Conservation (phyloP, 2,329 filamentous ascomycete species). For the Colletotrichum euphorbiae region DNA sequence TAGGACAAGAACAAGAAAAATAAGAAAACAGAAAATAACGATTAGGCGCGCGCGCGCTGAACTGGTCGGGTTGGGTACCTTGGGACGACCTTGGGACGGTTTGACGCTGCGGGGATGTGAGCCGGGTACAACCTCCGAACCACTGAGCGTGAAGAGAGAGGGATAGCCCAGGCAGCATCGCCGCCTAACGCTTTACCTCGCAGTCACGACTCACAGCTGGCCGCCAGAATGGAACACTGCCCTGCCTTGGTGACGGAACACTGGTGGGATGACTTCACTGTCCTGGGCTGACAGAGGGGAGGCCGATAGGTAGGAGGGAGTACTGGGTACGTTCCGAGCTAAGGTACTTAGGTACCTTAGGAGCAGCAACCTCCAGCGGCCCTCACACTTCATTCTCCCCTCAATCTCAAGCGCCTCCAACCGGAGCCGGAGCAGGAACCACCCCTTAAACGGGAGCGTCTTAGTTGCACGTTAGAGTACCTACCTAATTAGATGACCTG, state of each 20-base stretch:
- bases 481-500: background rate
- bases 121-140: slow-evolving; percentile 3
- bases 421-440: slow-evolving; percentile 25
- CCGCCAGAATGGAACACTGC: slow-evolving; percentile 26
- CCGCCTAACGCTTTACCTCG: slow-evolving; percentile 22
- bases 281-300: no score
- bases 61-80: no score
- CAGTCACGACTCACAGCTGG: slow-evolving; percentile 19
- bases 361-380: background rate
- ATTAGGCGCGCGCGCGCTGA: slow-evolving; percentile 10
- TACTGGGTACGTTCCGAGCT: background rate
- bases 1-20: slow-evolving; percentile 19
- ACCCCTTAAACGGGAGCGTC: background rate
- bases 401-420: slow-evolving; percentile 13
- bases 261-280: slow-evolving; percentile 22
- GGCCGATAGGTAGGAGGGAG: slow-evolving; percentile 6
- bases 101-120: slow-evolving; percentile 20
- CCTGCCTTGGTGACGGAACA: background rate
- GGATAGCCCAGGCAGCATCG: slow-evolving; percentile 38
- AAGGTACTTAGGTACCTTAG: no score
- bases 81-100: no score
- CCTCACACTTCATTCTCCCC: background rate
- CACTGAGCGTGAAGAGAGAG: slow-evolving; percentile 1
- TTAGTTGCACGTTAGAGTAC: slow-evolving; percentile 8
- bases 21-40: slow-evolving; percentile 4